These are phyloP conservation scores for Fagopyrum homotropicum DNA, from an alignment of 148 eudicot genomes.

Conservation along the genomic window DNA sequence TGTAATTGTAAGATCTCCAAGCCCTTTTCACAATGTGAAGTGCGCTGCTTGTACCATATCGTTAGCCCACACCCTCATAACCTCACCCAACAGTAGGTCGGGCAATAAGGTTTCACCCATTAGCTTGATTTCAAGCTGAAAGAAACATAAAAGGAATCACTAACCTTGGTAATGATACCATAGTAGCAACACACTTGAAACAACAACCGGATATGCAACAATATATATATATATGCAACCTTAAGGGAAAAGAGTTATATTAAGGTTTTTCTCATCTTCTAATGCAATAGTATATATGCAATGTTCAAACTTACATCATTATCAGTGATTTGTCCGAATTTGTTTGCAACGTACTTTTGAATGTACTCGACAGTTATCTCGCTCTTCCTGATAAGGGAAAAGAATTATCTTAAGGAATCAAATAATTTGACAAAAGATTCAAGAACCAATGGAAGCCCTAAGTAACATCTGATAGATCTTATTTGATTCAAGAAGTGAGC, in stretches of 20 bases:
- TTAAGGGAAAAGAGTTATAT: too few species aligned
- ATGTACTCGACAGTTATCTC: slow-evolving; percentile 47
- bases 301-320: slow-evolving; percentile 35
- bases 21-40: too few species aligned
- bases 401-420: too few species aligned
- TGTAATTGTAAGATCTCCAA: too few species aligned
- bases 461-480: slow-evolving; percentile 25
- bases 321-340: slow-evolving; percentile 51
- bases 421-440: neutral
- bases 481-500: slow-evolving; percentile 71
- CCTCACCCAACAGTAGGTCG: slow-evolving; percentile 32
- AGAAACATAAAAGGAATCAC: neutral
- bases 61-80: neutral
- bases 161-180: too few species aligned
- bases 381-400: slow-evolving; percentile 44
- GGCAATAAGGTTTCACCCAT: slow-evolving; percentile 60
- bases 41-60: neutral
- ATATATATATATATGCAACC: too few species aligned
- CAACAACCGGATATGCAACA: too few species aligned
- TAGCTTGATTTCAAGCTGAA: slow-evolving; percentile 61
- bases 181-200: too few species aligned
- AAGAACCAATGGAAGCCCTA: neutral
- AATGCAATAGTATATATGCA: neutral
- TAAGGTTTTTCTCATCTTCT: too few species aligned
- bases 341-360: slow-evolving; percentile 52